Base-by-base conservation (phyloP, 768 basidiomycete species). In the Lentinus tigrinus region DNA sequence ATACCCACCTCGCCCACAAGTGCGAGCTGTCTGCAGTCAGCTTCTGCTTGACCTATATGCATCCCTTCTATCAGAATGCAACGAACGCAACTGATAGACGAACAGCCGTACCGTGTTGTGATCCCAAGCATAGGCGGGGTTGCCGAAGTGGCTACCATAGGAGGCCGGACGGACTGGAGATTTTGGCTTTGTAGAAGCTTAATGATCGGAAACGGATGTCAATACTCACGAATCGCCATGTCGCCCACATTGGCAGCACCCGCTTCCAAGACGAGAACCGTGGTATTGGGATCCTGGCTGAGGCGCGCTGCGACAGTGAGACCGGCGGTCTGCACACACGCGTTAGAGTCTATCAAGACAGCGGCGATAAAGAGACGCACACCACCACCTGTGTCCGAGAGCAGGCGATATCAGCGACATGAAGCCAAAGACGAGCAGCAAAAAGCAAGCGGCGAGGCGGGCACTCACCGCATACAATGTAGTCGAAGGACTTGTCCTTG, bases 281-380 rank as follows among this genome's bases (percentile, higher is more conserved):
- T 66, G 52, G 69, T 69, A 42, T 68, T 54, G 1, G 69, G 62
- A 57, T 78, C 74, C 47, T 77, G 73, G 11, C 68, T 63, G 31
- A 81, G 67, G 19, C 78, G 68, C 2, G 70, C 70, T 11, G 77
- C 78, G 24, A 80, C 60, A 2, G 75, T 74, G 26, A 78, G 63
- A 10, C 79, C 78, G 3, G 75, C 74, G 19, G 65, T 65, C 64
- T 65, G 26, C 17, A 4, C 3, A 31, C 3, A 38, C 7, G 11
- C 7, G 11, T 40, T n/a, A 42, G 21, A 4, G 36, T 13, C 48
- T 0, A 34, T 27, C 23, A 36, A 2, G 24, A 23, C 9, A 57
- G 21, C 16, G 13, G 21, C 10, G 16, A 17, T 1, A 1, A 14
- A 6, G 28, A 11, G 24, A 51, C 64, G 7, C 57, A 65, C 64